These are phyloP conservation scores for Phaeotremella fagi DNA, from an alignment of 768 basidiomycete genomes.

Conservation along the genomic window DNA sequence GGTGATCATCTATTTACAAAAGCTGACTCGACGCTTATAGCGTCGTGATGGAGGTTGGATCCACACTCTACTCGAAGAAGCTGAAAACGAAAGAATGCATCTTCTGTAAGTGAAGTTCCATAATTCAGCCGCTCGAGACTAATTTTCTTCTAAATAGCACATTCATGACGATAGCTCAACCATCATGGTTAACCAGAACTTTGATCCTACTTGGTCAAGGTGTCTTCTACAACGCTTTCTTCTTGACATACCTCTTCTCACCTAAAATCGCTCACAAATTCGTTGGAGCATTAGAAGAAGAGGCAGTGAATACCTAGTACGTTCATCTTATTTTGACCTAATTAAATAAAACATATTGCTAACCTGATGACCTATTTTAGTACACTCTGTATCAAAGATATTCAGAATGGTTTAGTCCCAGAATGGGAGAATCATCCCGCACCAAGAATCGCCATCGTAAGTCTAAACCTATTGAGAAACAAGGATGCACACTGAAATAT, in stretches of 20 bases:
- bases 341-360: neutral
- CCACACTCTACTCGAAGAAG: constrained; percentile 85
- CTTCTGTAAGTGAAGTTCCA: constrained; percentile 59
- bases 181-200: constrained; percentile 72
- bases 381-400: constrained; percentile 74
- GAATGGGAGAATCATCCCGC: constrained; percentile 64
- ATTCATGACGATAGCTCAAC: constrained; percentile 85
- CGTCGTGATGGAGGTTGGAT: constrained; percentile 71
- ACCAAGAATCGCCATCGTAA: constrained; percentile 74
- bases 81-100: constrained; percentile 97
- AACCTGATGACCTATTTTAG: constrained; percentile 5
- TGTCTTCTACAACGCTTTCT: constrained; percentile 55
- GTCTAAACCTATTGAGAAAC: constrained; percentile 1
- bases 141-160: constrained; percentile 59
- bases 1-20: neutral
- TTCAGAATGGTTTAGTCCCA: constrained; percentile 52
- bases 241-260: constrained; percentile 57
- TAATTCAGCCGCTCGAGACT: neutral
- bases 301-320: constrained; percentile 87
- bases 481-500: neutral
- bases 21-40: constrained; percentile 32
- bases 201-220: constrained; percentile 88
- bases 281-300: constrained; percentile 88
- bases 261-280: constrained; percentile 65
- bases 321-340: constrained; percentile 38